Conservation (phyloP, 352 stramenopile species). For the Pythium dissimile region DNA sequence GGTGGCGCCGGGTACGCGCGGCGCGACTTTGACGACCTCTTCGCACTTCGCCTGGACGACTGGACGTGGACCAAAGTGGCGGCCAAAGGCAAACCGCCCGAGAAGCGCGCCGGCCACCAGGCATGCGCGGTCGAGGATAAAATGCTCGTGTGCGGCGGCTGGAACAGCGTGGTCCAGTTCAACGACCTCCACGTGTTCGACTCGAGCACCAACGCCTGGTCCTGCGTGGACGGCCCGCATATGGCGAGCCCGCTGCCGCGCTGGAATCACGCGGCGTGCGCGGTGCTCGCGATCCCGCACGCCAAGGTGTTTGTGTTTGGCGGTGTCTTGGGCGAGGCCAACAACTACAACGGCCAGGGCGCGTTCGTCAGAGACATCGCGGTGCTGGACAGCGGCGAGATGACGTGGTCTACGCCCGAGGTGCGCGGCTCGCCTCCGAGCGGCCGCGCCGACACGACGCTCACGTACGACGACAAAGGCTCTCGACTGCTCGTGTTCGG, state of each 20-base stretch:
- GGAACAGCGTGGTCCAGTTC: slow-evolving; percentile 94
- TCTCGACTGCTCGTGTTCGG: slow-evolving; percentile 93
- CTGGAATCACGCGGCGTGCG: slow-evolving; percentile 94
- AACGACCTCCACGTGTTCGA: slow-evolving; percentile 95
- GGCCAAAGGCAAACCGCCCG: slow-evolving; percentile 81
- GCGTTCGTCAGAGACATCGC: slow-evolving; percentile 88
- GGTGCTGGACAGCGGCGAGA: slow-evolving; percentile 91
- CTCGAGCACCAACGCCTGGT: slow-evolving; percentile 84
- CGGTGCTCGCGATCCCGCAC: slow-evolving; percentile 93
- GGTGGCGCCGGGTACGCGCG: slow-evolving; percentile 90
- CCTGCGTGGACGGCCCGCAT: slow-evolving; percentile 58
- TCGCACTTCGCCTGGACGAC: slow-evolving; percentile 87
- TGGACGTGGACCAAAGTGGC: slow-evolving; percentile 83
- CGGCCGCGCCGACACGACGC: slow-evolving; percentile 90
- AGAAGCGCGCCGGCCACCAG: slow-evolving; percentile 92
- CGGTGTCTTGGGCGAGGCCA: slow-evolving; percentile 90
- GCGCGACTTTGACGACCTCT: slow-evolving; percentile 94
- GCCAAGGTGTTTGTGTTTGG: slow-evolving; percentile 97
- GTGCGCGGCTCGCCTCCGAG: slow-evolving; percentile 79
- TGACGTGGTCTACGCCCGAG: slow-evolving; percentile 83
- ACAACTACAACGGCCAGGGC: slow-evolving; percentile 83
- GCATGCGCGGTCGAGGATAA: slow-evolving; percentile 85
- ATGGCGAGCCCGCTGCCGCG: slow-evolving; percentile 77
- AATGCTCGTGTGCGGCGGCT: slow-evolving; percentile 94
- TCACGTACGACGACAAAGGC: slow-evolving; percentile 92